phyloP scores from a whole-genome alignment of 2,329 filamentous ascomycete genomes.

The Ceratocystis huliohia region DNA sequence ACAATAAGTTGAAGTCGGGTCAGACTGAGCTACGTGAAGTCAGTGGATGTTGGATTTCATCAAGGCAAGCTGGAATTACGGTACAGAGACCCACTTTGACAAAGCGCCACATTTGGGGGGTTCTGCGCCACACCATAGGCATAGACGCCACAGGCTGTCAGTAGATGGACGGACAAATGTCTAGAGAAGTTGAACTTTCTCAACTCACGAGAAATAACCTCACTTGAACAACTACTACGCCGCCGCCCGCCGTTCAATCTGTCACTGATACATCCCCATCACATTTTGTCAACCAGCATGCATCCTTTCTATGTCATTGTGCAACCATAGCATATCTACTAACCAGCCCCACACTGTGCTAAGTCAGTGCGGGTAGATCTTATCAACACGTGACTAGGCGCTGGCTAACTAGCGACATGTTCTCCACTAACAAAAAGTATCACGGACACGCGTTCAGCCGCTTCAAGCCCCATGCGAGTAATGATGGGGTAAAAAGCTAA shows the following conservation, averaged over 20 bases:
- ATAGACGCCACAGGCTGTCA: neutral
- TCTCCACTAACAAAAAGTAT: neutral
- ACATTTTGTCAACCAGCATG: neutral
- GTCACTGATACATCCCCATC: neutral
- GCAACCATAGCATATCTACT: neutral
- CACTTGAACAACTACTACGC: neutral
- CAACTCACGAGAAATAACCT: too few relatives aligned
- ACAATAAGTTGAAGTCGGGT: neutral
- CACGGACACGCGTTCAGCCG: neutral
- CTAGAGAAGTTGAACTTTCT: neutral
- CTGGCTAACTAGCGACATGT: neutral
- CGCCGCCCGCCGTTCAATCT: neutral
- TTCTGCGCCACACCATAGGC: neutral
- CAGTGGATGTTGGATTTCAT: neutral
- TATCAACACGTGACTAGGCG: conserved; percentile 12
- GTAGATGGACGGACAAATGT: neutral
- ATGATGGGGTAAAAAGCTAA: neutral
- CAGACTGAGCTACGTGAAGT: neutral
- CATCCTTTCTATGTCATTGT: neutral
- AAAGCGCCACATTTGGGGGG: neutral
- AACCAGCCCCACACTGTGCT: neutral
- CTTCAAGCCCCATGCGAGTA: neutral
- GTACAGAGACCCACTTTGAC: neutral
- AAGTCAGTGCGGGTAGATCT: neutral
- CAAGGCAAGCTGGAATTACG: neutral